Evolutionary conservation across 768 basidiomycete species (phyloP).

Genomic region (Lentinula boryana): DNA sequence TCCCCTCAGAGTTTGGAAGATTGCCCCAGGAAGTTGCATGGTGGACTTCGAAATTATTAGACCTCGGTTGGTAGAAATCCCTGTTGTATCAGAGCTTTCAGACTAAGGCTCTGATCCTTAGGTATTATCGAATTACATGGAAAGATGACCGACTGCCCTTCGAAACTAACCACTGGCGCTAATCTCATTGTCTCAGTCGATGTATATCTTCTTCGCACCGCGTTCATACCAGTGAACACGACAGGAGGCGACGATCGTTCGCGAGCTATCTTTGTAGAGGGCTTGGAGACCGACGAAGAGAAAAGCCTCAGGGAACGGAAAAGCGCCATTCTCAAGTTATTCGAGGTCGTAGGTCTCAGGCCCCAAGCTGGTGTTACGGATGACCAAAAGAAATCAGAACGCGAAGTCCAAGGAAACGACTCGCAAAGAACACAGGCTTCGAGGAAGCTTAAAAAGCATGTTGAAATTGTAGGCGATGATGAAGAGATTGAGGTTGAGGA

Average conservation of each 20-base stretch:
- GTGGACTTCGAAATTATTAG: conserved; percentile 73
- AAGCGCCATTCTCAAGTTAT: conserved; percentile 62
- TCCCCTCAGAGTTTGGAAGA: conserved; percentile 65
- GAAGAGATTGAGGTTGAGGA: conserved; percentile 85
- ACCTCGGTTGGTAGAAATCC: conserved; percentile 42
- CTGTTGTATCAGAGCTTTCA: neutral
- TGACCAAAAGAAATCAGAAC: conserved; percentile 24
- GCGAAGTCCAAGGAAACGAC: conserved; percentile 31
- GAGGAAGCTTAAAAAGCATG: conserved; percentile 37
- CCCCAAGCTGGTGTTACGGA: conserved; percentile 46
- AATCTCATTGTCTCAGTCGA: conserved; percentile 74
- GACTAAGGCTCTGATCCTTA: conserved; percentile 16
- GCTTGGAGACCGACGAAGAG: conserved; percentile 76
- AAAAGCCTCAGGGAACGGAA: conserved; percentile 78
- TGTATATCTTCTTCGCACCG: conserved; percentile 60
- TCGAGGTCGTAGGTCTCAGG: conserved; percentile 65
- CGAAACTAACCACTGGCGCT: conserved; percentile 63
- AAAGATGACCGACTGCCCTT: conserved; percentile 75
- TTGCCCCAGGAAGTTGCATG: conserved; percentile 62
- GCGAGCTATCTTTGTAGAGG: conserved; percentile 58
- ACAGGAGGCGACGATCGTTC: conserved; percentile 24
- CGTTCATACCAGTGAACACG: conserved; percentile 50
- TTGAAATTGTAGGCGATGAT: conserved; percentile 72
- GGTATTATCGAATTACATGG: conserved; percentile 64
- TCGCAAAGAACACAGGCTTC: conserved; percentile 30